Base-by-base conservation (phyloP, 257 asterid species). In the Ilex asprella region DNA sequence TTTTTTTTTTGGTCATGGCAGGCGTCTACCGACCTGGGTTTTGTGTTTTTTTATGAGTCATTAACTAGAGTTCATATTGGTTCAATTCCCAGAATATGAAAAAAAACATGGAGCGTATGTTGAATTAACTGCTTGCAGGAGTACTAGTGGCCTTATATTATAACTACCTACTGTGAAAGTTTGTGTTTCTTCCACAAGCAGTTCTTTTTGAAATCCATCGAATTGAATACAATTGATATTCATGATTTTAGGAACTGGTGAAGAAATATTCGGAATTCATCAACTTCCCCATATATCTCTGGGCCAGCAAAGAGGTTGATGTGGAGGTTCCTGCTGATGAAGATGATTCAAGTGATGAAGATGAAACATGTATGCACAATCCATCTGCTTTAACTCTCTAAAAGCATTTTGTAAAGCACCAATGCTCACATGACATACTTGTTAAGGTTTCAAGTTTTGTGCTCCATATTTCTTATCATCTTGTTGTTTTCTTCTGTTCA, bases 241-340 rank as follows among this genome's bases (percentile, higher is more conserved):
- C 31, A 13, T 76, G 64, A 35, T 55, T 69, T 44, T 72, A 87
- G 97, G 97, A 90, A 30, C 75, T 90, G 82, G 97, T 90, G 75
- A 85, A 90, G 62, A 87, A 61, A 78, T 90, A 90, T 74, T 90
- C 96, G 50, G 93, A 90, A 72, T 90, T 90, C 73, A 87, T 90
- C 72, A 90, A 90, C 85, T 90, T 90, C 81, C 97, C 97, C 39
- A 90, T 90, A 61, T 10, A 74, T 71, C 86, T 90, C 54, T 87
- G 96, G 97, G 96, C 96, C 58, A 90, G 76, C 73, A 87, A 87
- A 75, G 95, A 90, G 79, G 83, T 84, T 29, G 95, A 90, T 51
- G 94, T 80, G 71, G 97, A 87, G 70, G 93, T 87, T 76, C 97
- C 96, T 53, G 95, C 82, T 60, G 95, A 87, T 2, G 97, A 87